Evolutionary conservation across 2,329 filamentous ascomycete genomes (phyloP).

Genomic region (Stachybotrys elegans): DNA sequence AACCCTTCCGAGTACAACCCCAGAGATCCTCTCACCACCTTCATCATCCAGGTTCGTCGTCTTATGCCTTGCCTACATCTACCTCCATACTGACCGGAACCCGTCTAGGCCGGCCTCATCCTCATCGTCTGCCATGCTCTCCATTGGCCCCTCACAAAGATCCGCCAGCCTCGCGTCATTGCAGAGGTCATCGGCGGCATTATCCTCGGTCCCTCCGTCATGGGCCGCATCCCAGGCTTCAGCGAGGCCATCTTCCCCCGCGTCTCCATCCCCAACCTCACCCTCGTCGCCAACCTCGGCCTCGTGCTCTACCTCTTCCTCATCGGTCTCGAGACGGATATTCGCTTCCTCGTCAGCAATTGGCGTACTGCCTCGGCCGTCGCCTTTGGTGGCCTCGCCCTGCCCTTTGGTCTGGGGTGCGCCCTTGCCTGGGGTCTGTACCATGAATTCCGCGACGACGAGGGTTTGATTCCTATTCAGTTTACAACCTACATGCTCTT

Average conservation of each 20-base stretch:
- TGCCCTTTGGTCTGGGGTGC: conserved; percentile 79
- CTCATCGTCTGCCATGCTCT: conserved; percentile 47
- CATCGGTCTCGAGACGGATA: conserved; percentile 81
- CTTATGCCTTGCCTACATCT: background rate
- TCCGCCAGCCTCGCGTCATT: conserved; percentile 78
- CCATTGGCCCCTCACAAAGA: conserved; percentile 62
- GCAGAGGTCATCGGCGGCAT: conserved; percentile 83
- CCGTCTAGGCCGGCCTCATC: conserved; percentile 34
- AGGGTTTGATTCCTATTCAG: conserved; percentile 32
- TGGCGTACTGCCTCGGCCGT: conserved; percentile 78
- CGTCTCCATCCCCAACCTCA: conserved; percentile 69
- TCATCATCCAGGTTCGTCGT: conserved; percentile 62
- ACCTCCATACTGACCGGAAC: background rate
- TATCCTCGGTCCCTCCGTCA: conserved; percentile 78
- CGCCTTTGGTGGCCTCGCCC: conserved; percentile 69
- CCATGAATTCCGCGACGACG: conserved; percentile 57
- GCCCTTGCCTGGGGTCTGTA: conserved; percentile 80
- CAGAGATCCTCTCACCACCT: conserved; percentile 67
- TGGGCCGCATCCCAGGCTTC: conserved; percentile 82
- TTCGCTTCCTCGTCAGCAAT: conserved; percentile 71
- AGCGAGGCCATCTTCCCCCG: conserved; percentile 69
- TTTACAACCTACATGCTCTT: conserved; percentile 62
- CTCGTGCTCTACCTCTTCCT: conserved; percentile 82
- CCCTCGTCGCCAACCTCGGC: conserved; percentile 75
- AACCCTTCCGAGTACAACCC: conserved; percentile 65